phyloP scores from a whole-genome alignment of 179 eudicot genomes.

The Gypsophila paniculata region DNA sequence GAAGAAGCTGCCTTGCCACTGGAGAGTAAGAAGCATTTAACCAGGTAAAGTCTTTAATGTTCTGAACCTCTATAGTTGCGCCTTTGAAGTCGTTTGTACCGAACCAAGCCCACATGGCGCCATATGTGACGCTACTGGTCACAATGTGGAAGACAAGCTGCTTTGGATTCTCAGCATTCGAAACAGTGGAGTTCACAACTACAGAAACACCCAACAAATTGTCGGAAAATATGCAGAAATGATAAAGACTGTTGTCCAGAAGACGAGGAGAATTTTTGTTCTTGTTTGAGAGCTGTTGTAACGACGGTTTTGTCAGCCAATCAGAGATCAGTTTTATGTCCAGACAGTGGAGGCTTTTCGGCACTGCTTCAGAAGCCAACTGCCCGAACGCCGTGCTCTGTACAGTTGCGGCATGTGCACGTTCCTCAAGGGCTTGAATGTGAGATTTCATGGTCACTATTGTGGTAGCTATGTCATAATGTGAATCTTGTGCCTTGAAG shows the following conservation, averaged over 20 bases:
- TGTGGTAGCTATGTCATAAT: conserved; percentile 79
- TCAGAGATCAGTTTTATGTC: conserved; percentile 45
- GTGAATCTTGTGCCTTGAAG: conserved; percentile 69
- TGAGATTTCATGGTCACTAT: conserved; percentile 78
- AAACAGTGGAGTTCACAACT: conserved; percentile 69
- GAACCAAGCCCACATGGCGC: conserved; percentile 80
- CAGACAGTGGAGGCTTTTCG: conserved; percentile 65
- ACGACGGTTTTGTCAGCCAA: conserved; percentile 46
- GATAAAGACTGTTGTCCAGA: conserved; percentile 66
- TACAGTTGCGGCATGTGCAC: conserved; percentile 62
- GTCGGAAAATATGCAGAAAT: conserved; percentile 76
- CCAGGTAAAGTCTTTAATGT: conserved; percentile 62
- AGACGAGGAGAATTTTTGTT: conserved; percentile 56
- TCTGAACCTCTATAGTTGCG: conserved; percentile 54
- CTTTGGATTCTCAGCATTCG: conserved; percentile 67
- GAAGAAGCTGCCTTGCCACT: conserved; percentile 41
- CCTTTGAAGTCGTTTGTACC: conserved; percentile 56
- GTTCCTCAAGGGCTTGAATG: conserved; percentile 84
- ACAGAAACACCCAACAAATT: conserved; percentile 62
- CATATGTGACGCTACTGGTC: conserved; percentile 54
- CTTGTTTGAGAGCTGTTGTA: conserved; percentile 44
- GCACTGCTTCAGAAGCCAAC: conserved; percentile 59
- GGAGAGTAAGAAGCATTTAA: conserved; percentile 67
- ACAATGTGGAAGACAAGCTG: conserved; percentile 79
- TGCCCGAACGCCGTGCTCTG: conserved; percentile 66